Conservation (phyloP, 2,329 filamentous ascomycete genomes). For the Dactylellina leptospora region DNA sequence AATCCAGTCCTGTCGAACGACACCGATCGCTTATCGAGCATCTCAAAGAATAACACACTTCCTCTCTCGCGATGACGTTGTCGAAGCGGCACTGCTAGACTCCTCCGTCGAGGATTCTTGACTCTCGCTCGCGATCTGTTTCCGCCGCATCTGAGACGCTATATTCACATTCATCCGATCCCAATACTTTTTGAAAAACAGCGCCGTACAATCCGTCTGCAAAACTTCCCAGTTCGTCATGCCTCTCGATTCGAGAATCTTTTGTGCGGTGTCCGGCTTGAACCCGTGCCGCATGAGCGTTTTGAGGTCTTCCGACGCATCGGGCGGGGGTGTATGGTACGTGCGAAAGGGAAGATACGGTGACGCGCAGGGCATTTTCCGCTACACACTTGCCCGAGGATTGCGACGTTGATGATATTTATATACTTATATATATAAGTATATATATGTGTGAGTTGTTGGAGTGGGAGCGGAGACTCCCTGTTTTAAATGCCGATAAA, state of each 20-base stretch:
- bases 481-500: too few relatives aligned
- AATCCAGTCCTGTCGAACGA: too few relatives aligned
- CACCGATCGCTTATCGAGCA: too few relatives aligned
- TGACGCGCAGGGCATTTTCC: constrained; percentile 46
- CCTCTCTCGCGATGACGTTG: background rate
- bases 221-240: constrained; percentile 47
- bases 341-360: constrained; percentile 24
- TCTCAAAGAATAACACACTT: constrained; percentile 26
- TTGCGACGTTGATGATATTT: too few relatives aligned
- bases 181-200: constrained; percentile 46
- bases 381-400: too few relatives aligned
- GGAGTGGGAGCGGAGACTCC: too few relatives aligned
- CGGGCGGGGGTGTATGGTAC: constrained; percentile 27
- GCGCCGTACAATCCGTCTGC: constrained; percentile 40
- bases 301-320: constrained; percentile 31
- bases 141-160: constrained; percentile 12
- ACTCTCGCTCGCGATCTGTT: background rate
- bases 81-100: constrained; percentile 1
- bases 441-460: too few relatives aligned
- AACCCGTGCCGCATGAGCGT: constrained; percentile 45
- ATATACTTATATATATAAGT: too few relatives aligned
- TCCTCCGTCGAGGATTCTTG: background rate
- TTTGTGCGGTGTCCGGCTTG: constrained; percentile 21
- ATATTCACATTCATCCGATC: constrained; percentile 42
- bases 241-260: constrained; percentile 32